phyloP scores from a whole-genome alignment of 1,139 yeast genomes.

The Pichia sp. region DNA sequence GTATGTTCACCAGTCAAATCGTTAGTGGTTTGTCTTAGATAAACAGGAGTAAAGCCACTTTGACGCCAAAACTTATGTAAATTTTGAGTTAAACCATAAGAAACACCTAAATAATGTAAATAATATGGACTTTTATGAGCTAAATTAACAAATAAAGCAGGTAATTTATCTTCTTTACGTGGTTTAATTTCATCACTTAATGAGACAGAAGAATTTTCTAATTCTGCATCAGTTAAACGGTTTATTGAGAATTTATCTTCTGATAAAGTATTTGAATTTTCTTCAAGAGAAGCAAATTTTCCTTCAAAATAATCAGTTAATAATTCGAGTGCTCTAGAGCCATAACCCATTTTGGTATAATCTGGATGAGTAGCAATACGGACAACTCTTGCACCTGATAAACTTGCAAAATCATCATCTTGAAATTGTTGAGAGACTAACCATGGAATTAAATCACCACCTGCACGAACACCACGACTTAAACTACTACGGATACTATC shows the following conservation, averaged over 20 bases:
- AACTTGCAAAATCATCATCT: constrained; percentile 93
- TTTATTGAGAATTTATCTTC: constrained; percentile 48
- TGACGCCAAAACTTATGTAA: constrained; percentile 92
- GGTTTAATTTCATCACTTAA: constrained; percentile 74
- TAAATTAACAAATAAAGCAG: constrained; percentile 80
- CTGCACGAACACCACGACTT: constrained; percentile 93
- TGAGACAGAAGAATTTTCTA: constrained; percentile 33
- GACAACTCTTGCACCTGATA: constrained; percentile 95
- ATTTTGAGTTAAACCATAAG: constrained; percentile 84
- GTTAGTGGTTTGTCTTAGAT: constrained; percentile 90
- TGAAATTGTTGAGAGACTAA: constrained; percentile 94
- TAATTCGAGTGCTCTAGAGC: constrained; percentile 81
- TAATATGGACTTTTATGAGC: constrained; percentile 83
- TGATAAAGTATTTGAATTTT: constrained; percentile 34
- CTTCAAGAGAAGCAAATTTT: constrained; percentile 81
- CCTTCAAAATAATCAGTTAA: constrained; percentile 89
- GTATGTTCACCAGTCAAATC: constrained; percentile 98
- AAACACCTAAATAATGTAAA: constrained; percentile 88
- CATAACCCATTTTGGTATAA: constrained; percentile 94
- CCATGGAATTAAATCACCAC: constrained; percentile 99
- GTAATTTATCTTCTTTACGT: constrained; percentile 83
- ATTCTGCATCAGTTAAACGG: constrained; percentile 69
- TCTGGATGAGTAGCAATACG: constrained; percentile 98
- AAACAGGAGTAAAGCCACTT: constrained; percentile 79
- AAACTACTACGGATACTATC: constrained; percentile 85